These are phyloP conservation scores for Emergomyces orientalis DNA, from an alignment of 2,329 filamentous ascomycete species.

Conservation along the genomic window DNA sequence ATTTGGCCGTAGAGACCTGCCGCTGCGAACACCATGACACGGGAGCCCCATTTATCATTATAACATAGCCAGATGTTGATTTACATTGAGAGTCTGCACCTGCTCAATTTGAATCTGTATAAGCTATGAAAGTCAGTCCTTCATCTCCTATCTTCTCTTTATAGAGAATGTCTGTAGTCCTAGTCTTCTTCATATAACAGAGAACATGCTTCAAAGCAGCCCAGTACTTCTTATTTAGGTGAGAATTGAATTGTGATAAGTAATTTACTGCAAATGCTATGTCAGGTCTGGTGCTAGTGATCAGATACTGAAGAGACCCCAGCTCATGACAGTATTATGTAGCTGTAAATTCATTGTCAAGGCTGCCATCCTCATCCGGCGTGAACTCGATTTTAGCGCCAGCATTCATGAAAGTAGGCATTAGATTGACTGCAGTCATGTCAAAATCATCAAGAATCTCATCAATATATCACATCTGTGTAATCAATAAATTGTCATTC, in stretches of 20 bases:
- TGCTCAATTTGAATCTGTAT: not conserved
- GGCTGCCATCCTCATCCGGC: not conserved
- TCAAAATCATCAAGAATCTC: too few relatives aligned
- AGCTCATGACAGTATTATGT: not conserved
- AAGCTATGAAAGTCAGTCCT: not conserved
- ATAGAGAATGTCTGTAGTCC: not conserved
- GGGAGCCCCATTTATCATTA: too few relatives aligned
- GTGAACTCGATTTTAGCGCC: not conserved
- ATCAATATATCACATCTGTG: too few relatives aligned
- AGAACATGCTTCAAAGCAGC: too few relatives aligned
- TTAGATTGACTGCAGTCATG: not conserved
- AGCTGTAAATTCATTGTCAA: not conserved
- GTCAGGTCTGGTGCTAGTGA: not conserved
- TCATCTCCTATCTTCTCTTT: not conserved
- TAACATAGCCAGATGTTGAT: not conserved
- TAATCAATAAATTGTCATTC: too few relatives aligned
- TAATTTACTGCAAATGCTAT: not conserved
- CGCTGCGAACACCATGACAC: too few relatives aligned
- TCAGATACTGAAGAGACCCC: too few relatives aligned
- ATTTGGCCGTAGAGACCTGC: too few relatives aligned
- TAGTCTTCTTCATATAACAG: too few relatives aligned
- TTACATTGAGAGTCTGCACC: not conserved
- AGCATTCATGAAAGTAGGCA: not conserved
- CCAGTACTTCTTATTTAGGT: too few relatives aligned
- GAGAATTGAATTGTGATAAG: not conserved